Conservation (phyloP, 345 rosid genomes). For the Brassica nigra region DNA sequence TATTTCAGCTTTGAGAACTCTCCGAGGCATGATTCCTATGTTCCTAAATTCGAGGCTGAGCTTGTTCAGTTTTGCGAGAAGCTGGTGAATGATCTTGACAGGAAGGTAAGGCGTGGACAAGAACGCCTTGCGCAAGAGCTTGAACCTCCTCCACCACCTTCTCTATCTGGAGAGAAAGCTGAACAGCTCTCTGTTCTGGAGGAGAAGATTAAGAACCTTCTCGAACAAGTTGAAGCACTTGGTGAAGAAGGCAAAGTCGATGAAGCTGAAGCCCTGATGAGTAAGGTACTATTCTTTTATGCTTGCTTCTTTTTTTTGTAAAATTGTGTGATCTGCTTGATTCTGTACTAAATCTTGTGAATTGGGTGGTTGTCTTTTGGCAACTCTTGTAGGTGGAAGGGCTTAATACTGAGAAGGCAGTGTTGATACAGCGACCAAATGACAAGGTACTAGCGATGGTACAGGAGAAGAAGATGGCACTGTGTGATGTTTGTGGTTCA, state of each 20-base stretch:
- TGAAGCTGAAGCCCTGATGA: constrained; percentile 99
- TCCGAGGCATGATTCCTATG: constrained; percentile 70
- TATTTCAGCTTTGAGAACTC: constrained; percentile 82
- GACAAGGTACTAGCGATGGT: constrained; percentile 75
- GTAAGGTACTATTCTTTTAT: constrained; percentile 59
- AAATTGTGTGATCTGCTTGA: neutral
- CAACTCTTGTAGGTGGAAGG: constrained; percentile 66
- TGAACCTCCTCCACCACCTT: constrained; percentile 77
- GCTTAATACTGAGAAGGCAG: constrained; percentile 76
- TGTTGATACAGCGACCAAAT: constrained; percentile 61
- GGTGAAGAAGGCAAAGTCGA: constrained; percentile 99
- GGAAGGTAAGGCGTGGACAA: constrained; percentile 95
- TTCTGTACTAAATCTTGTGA: constrained; percentile 16
- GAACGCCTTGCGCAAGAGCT: constrained; percentile 94
- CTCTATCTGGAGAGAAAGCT: constrained; percentile 75
- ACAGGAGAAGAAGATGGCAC: constrained; percentile 97
- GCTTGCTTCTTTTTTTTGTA: neutral
- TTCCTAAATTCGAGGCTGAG: constrained; percentile 89
- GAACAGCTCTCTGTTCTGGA: constrained; percentile 84
- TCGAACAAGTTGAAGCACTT: constrained; percentile 94
- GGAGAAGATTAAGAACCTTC: constrained; percentile 87
- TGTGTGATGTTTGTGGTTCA: constrained; percentile 97
- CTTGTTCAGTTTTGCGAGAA: constrained; percentile 91
- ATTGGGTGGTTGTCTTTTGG: constrained; percentile 12
- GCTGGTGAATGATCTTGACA: constrained; percentile 93